Evolutionary conservation across 345 rosid genomes (phyloP), one percentile per base, ranked within the genome.

Genomic region (Eucalyptus marginata): DNA sequence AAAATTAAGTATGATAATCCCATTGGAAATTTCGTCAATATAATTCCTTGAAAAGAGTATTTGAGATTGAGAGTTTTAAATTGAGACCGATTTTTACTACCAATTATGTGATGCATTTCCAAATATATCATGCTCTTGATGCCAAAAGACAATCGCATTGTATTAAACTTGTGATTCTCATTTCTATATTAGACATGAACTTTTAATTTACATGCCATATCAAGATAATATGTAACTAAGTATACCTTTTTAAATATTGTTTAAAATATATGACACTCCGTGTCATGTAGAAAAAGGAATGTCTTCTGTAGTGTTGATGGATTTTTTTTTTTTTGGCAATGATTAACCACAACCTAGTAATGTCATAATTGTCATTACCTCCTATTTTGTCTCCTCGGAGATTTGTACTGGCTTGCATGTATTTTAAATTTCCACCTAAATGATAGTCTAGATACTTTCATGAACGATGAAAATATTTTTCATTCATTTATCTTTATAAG

Each of bases 401-500:
- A 62, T 29, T 62, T n/a, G 33, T 13, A 62, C n/a, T 6, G 7
- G 4, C 33, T 62, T 62, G 71, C 33, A 29, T 13, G 71, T 13
- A 6, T 62, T 62, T 62, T 62, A 62, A 62, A 13, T 29, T 62
- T 29, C 33, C 5, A 62, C 71, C 9, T 62, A 62, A 62, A 29
- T 11, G 64, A 25, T 24, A 25, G 13, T 58, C 8, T 51, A 51
- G 20, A 51, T 51, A 51, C 3, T 6, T 51, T 51, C 8, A 16
- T 51, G 20, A 6, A 49, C 16, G 1, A 51, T 3, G 54, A 51
- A 51, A 51, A 51, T 51, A 51, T 16, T 51, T 51, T 51, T 51
- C 20, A 51, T 51, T 16, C 20, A 51, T 51, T 51, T 56, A 51
- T 0, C 54, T 16, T 16, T 51, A 0, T 51, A 16, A 51, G 6